A percentile compares a stretch with the other conserved stretches of the same genome.
phyloP scores from a whole-genome alignment of 345 rosid genomes.

The Ceriops decandra region DNA sequence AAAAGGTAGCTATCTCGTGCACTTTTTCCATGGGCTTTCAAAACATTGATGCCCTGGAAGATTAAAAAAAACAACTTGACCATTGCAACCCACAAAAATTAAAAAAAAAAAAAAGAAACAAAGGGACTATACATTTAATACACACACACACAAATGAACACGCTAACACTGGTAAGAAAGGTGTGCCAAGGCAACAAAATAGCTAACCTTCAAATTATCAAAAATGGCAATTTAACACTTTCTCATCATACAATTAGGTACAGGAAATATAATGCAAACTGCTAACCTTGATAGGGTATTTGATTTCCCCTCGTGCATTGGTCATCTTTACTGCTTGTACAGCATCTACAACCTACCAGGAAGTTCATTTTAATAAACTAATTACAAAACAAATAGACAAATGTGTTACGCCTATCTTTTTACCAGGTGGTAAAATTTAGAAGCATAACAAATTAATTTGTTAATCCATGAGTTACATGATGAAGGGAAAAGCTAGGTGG shows the following conservation, averaged over 20 bases:
- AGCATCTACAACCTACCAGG: conserved; percentile 74
- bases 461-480: neutral
- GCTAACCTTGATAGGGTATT: conserved; percentile 88
- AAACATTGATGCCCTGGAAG: conserved; percentile 70
- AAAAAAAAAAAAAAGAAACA: neutral
- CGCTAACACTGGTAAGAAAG: too few relatives aligned
- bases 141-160: too few relatives aligned
- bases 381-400: too few relatives aligned
- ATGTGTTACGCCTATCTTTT: too few relatives aligned
- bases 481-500: too few relatives aligned
- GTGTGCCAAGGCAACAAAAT: too few relatives aligned
- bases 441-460: neutral
- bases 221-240: neutral
- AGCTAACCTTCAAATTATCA: neutral
- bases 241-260: neutral
- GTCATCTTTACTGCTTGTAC: conserved; percentile 87
- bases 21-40: conserved; percentile 96
- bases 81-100: neutral
- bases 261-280: conserved; percentile 5
- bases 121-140: too few relatives aligned
- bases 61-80: conserved; percentile 3
- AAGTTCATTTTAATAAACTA: neutral
- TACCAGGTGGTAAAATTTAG: too few relatives aligned
- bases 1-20: conserved; percentile 86
- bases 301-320: conserved; percentile 84